phyloP scores from a whole-genome alignment of 2,329 filamentous ascomycete species.

The Chaetomiaceae sp. region DNA sequence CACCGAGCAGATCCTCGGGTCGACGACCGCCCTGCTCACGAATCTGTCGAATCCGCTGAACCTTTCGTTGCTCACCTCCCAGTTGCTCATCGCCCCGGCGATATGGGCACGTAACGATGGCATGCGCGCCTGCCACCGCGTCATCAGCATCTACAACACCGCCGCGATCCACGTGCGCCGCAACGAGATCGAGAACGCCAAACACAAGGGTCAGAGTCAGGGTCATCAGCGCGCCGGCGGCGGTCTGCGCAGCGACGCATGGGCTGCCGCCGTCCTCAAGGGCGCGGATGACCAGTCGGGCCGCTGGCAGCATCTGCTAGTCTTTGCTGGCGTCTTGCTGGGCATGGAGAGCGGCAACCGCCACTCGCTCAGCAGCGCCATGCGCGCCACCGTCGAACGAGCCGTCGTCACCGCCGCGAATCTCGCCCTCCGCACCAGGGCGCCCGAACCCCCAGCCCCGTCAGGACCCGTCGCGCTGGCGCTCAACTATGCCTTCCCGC shows the following conservation, averaged over 20 bases:
- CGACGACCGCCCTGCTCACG: slow-evolving; percentile 61
- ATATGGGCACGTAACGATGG: slow-evolving; percentile 55
- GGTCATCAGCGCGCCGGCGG: slow-evolving; percentile 29
- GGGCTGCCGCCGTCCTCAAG: slow-evolving; percentile 51
- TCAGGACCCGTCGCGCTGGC: slow-evolving; percentile 58
- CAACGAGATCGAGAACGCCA: slow-evolving; percentile 40
- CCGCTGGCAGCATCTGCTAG: slow-evolving; percentile 78
- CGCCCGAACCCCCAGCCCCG: slow-evolving; percentile 33
- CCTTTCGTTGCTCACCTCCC: slow-evolving; percentile 64
- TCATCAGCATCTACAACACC: slow-evolving; percentile 66
- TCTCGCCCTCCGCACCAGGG: slow-evolving; percentile 52
- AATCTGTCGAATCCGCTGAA: slow-evolving; percentile 70
- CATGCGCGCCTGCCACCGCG: slow-evolving; percentile 55
- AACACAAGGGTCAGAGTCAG: slow-evolving; percentile 24
- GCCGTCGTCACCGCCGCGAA: slow-evolving; percentile 71
- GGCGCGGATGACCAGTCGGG: slow-evolving; percentile 53
- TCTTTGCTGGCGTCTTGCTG: slow-evolving; percentile 71
- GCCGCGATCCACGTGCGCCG: slow-evolving; percentile 52
- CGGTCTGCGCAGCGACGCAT: slow-evolving; percentile 44
- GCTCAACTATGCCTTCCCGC: slow-evolving; percentile 69
- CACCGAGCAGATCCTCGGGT: slow-evolving; percentile 55
- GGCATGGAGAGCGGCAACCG: slow-evolving; percentile 63
- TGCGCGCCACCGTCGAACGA: slow-evolving; percentile 63
- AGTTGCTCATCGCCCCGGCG: slow-evolving; percentile 64
- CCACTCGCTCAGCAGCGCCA: slow-evolving; percentile 54